Conservation (phyloP, 257 asterid genomes). For the Ligustrum vulgare region DNA sequence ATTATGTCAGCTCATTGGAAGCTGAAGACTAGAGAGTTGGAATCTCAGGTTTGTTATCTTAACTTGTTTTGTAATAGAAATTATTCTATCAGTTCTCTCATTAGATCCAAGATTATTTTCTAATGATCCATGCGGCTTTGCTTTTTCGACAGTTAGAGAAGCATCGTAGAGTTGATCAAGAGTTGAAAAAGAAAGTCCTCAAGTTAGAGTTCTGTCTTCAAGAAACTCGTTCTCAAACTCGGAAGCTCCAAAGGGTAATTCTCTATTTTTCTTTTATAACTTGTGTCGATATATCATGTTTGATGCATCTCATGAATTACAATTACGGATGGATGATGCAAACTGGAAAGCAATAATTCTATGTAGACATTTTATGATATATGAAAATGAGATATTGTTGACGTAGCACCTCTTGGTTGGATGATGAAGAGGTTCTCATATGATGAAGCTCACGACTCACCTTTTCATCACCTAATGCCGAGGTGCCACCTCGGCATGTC, state of each 20-base stretch:
- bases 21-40: slow-evolving; percentile 76
- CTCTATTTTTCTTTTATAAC: not conserved
- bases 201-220: slow-evolving; percentile 81
- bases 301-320: not conserved
- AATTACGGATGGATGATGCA: not conserved
- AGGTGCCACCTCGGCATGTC: too few relatives aligned
- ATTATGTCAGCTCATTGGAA: slow-evolving; percentile 91
- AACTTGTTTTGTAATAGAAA: not conserved
- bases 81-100: not conserved
- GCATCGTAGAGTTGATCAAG: slow-evolving; percentile 77
- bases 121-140: not conserved
- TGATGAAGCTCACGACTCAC: too few relatives aligned
- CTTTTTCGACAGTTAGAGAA: slow-evolving; percentile 58
- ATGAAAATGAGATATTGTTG: too few relatives aligned
- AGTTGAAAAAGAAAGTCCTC: slow-evolving; percentile 70
- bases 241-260: slow-evolving; percentile 84
- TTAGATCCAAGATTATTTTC: not conserved
- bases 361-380: too few relatives aligned
- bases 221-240: slow-evolving; percentile 74
- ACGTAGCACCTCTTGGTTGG: too few relatives aligned
- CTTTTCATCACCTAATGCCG: too few relatives aligned
- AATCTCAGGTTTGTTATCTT: slow-evolving; percentile 60
- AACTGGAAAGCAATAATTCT: too few relatives aligned
- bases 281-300: not conserved
- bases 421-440: too few relatives aligned